Conservation (phyloP, 768 basidiomycete species). For the Phylloporus arenicola region DNA sequence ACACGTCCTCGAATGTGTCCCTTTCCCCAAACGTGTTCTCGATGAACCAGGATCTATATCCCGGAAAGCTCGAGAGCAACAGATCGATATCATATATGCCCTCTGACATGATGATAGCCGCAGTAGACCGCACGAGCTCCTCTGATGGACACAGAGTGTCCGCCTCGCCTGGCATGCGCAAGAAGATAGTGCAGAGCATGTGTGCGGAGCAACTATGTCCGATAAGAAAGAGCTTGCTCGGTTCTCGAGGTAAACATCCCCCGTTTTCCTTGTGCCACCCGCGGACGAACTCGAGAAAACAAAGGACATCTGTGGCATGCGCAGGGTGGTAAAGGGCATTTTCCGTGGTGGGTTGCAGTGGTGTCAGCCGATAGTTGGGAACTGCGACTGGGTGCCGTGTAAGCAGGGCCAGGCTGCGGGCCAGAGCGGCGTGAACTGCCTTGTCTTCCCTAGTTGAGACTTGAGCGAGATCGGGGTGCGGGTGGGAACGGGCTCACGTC, state of each 20-base stretch:
- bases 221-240: conserved; percentile 47
- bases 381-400: conserved; percentile 59
- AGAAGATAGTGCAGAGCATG: conserved; percentile 67
- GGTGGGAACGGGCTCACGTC: conserved; percentile 41
- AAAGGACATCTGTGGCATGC: conserved; percentile 63
- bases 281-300: conserved; percentile 54
- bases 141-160: conserved; percentile 39
- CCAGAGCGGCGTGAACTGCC: conserved; percentile 48
- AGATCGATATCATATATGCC: conserved; percentile 74
- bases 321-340: conserved; percentile 55
- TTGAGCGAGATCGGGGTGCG: neutral
- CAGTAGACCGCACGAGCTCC: conserved; percentile 40
- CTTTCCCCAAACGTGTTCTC: conserved; percentile 52
- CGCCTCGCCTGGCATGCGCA: conserved; percentile 37
- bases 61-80: conserved; percentile 58
- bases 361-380: conserved; percentile 75
- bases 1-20: conserved; percentile 44
- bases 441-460: conserved; percentile 64
- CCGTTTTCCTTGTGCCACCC: conserved; percentile 32
- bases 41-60: conserved; percentile 69
- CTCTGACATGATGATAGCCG: conserved; percentile 60
- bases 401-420: conserved; percentile 43
- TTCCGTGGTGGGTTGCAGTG: conserved; percentile 32
- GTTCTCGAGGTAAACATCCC: conserved; percentile 32
- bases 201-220: conserved; percentile 84